Evolutionary conservation across 2,329 filamentous ascomycete species (phyloP).

Genomic region (Alternaria viburni): DNA sequence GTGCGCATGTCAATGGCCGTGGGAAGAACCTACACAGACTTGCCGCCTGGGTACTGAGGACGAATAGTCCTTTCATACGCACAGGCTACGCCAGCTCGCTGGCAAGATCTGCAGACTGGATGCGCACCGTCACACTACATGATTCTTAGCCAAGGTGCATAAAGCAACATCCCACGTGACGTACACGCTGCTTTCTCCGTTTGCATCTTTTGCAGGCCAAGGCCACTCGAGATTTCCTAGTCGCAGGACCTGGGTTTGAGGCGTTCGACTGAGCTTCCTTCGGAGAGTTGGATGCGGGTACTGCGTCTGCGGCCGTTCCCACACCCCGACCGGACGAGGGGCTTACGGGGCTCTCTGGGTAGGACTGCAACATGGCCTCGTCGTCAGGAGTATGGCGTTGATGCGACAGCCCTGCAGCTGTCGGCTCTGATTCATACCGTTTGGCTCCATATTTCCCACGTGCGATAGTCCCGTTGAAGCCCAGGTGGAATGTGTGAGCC

Average conservation of each 20-base stretch:
- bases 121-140: slow-evolving; percentile 31
- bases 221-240: slow-evolving; percentile 28
- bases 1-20: background rate
- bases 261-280: slow-evolving; percentile 9
- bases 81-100: slow-evolving; percentile 26
- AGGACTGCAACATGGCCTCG: slow-evolving; percentile 9
- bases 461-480: background rate
- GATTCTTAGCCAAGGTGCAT: background rate
- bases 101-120: slow-evolving; percentile 31
- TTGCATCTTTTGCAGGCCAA: slow-evolving; percentile 37
- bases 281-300: slow-evolving; percentile 6
- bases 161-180: slow-evolving; percentile 5
- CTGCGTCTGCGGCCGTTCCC: background rate
- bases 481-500: slow-evolving; percentile 3
- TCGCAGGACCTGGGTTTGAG: slow-evolving; percentile 1
- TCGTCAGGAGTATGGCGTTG: slow-evolving; percentile 1
- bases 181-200: slow-evolving; percentile 34
- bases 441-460: slow-evolving; percentile 2
- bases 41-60: slow-evolving; percentile 36
- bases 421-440: background rate
- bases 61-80: slow-evolving; percentile 31
- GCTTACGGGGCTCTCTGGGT: slow-evolving; percentile 1
- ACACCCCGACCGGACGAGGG: slow-evolving; percentile 1
- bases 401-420: background rate
- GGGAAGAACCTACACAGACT: slow-evolving; percentile 26